Base-by-base conservation (phyloP, 257 asterid species). In the Rauvolfia tetraphylla region DNA sequence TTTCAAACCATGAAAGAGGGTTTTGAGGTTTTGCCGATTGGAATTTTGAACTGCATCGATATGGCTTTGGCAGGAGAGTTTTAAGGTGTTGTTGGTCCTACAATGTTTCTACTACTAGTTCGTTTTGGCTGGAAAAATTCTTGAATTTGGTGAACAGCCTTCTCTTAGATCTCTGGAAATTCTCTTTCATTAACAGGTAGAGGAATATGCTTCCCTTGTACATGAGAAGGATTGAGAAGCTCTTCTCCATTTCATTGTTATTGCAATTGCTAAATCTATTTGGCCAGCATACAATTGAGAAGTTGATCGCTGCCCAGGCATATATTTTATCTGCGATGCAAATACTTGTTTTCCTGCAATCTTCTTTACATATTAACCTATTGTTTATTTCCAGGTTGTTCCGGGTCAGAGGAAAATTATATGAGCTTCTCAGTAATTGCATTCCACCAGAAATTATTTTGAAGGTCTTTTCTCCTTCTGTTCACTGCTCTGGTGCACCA, bases 391-490 rank as follows among this genome's bases (percentile, higher is more conserved):
- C 33, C 84, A 95, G 99, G 91, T 81, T 95, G 87, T 95, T 91
- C 81, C 94, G 93, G 85, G 94, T 95, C 80, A 88, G 99, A 77
- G 99, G 98, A 73, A 93, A 91, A 88, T 84, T 95, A 71, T 95
- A 92, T 81, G 98, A 95, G 84, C 93, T 95, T 70, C 93, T 92
- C 62, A 81, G 90, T 81, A 95, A 95, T 80, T 95, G 98, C 79
- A 92, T 95, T 83, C 99, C 99, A 29, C 93, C 99, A 67, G 99
- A 92, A 76, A 85, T 92, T 65, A 85, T 95, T 72, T 77, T 92
- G 59, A 92, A 95, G 98, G 99, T 92, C 68, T n/a, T 39, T 58
- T 62, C 76, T 62, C 41, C 41, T 5, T 25, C 63, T 53, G 9
- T 23, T 66, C 48, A 38, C 29, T 75, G 46, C 75, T 68, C 80